Base-by-base conservation (phyloP, 2,329 filamentous ascomycete genomes). In the Fusarium sp. region DNA sequence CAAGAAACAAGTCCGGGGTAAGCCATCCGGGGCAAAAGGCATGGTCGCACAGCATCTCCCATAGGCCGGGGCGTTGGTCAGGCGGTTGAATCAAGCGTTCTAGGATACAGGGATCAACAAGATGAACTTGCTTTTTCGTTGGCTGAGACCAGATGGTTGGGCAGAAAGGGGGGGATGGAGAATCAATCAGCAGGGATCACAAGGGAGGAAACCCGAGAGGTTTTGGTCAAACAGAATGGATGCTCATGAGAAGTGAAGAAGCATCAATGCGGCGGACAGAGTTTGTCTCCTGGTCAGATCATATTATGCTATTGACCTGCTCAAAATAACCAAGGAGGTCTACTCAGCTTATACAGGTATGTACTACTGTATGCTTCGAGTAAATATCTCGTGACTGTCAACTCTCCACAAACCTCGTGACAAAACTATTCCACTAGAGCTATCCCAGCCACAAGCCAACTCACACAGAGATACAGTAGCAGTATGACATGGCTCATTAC, bases 81-180 rank as follows among this genome's bases (percentile, higher is more conserved):
- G 75, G 75, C 75, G 75, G 75, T 75, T 77, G 75, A 73, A 77
- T 73, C 73, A 72, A 77, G 75, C 68, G 63, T 76, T 67, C 75
- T 74, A 60, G 61, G 63, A 72, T 75, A 62, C 73, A 75, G 71
- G 70, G 58, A 37, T 53, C 40, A 46, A 25, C 69, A 59, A 64
- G 56, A 37, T 49, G 53, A 38, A 33, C 47, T 40, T 63, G 46
- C 66, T 56, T 67, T 54, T 69, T 69, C 38, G 40, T 75, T 72
- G 67, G 62, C 50, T 64, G 53, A 42, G 58, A 64, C 54, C 60
- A 59, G 60, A 70, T 65, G 73, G 65, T 76, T 63, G 69, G 69
- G 66, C 65, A 65, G 57, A 73, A 73, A 76, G 58, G 47, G 69
- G 60, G 64, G 64, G 43, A 43, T 28, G 28, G 52, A 38, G 23